Evolutionary conservation across 1,139 yeast genomes (phyloP), one percentile per base, ranked within the genome.

Genomic region (Kodamaea fungicola): DNA sequence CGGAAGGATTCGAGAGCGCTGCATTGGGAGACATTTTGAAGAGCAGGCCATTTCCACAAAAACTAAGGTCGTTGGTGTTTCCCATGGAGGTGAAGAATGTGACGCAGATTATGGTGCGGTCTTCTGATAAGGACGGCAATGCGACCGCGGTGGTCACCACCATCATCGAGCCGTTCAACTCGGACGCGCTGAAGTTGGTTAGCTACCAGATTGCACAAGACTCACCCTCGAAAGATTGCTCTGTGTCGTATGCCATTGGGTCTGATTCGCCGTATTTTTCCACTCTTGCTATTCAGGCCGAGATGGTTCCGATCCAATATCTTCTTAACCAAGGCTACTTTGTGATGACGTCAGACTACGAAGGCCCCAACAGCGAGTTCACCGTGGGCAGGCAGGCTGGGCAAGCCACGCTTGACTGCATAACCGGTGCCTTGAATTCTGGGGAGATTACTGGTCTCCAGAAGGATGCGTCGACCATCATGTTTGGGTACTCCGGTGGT

Each of bases 401-500:
- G 0, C 53, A 57, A 19, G 55, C 58, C 9, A 47, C 52, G 2
- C 52, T 64, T 39, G 60, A 64, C 43, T 45, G 60, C 1, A 42
- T 64, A 12, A 44, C 59, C 33, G 69, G 60, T 2, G 51, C 52
- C 1, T 46, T 60, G 30, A 33, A 40, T 2, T 45, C 62, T 2
- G 45, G 45, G 1, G 52, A 54, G 27, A 35, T 50, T n/a, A 59
- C 69, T 6, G 58, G 59, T 1, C 30, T 59, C 9, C 37, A 48
- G 5, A 8, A 46, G 1, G 45, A 52, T 30, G 62, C 67, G 6
- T 44, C 54, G 33, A 47, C 57, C 3, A 57, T 51, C 1, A 33
- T 64, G 36, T 62, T 64, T 61, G 71, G 71, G 0, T 65, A 64
- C 42, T 61, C 67, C 4, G 70, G 70, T 7, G 70, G 70, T 2